phyloP scores from a whole-genome alignment of 768 basidiomycete species.

The Cystobasidium ongulense region DNA sequence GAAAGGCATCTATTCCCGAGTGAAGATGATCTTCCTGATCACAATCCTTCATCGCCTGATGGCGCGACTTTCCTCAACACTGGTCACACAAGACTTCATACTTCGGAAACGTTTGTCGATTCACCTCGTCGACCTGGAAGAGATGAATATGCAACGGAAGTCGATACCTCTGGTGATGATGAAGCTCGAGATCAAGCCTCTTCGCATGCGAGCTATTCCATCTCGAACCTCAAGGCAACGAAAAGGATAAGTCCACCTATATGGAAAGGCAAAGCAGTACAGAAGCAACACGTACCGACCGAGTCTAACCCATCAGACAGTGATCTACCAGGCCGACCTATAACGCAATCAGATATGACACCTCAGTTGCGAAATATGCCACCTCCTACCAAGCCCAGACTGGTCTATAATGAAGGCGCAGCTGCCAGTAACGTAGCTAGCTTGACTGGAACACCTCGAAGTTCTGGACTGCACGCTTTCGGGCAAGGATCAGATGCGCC shows the following conservation, averaged over 20 bases:
- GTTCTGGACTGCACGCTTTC: background rate
- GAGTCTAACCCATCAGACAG: background rate
- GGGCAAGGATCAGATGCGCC: background rate
- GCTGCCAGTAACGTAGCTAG: constrained; percentile 8
- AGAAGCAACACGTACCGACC: background rate
- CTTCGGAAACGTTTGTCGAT: background rate
- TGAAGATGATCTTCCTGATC: constrained; percentile 23
- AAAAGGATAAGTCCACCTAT: background rate
- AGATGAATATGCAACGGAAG: background rate
- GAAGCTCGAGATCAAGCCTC: background rate
- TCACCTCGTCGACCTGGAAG: background rate
- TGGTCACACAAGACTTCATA: background rate
- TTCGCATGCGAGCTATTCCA: background rate
- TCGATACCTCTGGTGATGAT: background rate
- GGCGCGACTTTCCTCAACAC: background rate
- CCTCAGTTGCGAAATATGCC: background rate
- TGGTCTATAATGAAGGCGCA: background rate
- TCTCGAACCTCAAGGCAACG: background rate
- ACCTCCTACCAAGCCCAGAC: background rate
- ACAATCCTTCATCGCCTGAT: constrained; percentile 1
- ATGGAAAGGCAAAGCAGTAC: background rate
- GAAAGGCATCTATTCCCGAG: background rate
- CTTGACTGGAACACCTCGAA: constrained; percentile 3
- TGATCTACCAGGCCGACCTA: background rate
- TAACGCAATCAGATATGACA: constrained; percentile 7